Conservation (phyloP, 2,329 filamentous ascomycete species). For the Colletotrichum sp. region DNA sequence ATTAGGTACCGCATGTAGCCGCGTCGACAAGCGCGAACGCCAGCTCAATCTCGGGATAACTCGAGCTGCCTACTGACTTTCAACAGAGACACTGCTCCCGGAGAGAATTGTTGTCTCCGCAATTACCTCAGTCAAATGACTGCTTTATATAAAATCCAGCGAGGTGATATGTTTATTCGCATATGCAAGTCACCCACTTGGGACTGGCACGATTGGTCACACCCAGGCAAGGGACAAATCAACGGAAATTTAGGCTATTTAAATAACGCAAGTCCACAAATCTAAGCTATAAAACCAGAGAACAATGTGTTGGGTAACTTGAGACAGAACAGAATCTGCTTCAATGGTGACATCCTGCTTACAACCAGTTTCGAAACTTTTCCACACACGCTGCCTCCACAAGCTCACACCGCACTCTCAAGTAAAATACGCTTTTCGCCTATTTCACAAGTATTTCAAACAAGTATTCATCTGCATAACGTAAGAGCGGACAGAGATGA, state of each 20-base stretch:
- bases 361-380: not conserved
- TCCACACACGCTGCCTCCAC: not conserved
- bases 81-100: not conserved
- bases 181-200: too few species aligned
- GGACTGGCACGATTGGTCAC: not conserved
- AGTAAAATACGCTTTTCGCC: too few species aligned
- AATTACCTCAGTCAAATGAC: not conserved
- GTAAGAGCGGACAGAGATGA: not conserved
- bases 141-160: not conserved
- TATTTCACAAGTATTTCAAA: not conserved
- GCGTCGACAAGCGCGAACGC: not conserved
- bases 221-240: not conserved
- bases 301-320: too few species aligned
- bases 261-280: not conserved
- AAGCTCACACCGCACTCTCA: not conserved
- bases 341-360: not conserved
- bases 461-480: not conserved
- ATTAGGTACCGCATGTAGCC: not conserved
- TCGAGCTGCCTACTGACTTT: not conserved
- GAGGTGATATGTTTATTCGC: not conserved
- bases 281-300: not conserved
- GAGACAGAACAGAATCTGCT: not conserved
- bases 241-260: not conserved
- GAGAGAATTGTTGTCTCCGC: not conserved
- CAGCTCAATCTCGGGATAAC: not conserved